A percentile compares a stretch with the other conserved stretches of the same genome.
These are phyloP conservation scores for Raphanus raphanistrum DNA, from an alignment of 345 rosid species.

Conservation along the genomic window DNA sequence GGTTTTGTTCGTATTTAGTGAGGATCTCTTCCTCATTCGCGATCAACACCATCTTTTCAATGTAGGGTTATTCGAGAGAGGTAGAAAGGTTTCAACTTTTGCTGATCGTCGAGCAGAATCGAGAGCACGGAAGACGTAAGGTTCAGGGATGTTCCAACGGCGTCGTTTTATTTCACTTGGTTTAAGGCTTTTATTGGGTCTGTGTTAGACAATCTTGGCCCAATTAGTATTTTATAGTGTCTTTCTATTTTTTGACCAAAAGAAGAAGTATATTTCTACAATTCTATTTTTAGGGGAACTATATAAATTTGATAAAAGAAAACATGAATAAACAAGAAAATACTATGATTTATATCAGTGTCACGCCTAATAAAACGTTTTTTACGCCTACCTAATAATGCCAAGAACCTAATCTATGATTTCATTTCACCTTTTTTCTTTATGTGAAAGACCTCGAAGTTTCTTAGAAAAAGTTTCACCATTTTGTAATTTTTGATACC, in stretches of 20 bases:
- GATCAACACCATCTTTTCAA: slow-evolving; percentile 56
- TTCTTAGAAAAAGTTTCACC: no score
- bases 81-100: slow-evolving; percentile 10
- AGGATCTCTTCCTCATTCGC: slow-evolving; percentile 34
- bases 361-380: not conserved
- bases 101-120: slow-evolving; percentile 24
- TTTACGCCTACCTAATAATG: not conserved
- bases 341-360: not conserved
- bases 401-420: not conserved
- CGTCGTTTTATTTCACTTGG: not conserved
- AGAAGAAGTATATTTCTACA: not conserved
- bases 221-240: not conserved
- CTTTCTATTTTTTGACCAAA: no score
- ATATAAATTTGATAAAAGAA: no score
- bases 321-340: not conserved
- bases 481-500: no score
- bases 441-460: no score
- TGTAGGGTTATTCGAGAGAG: slow-evolving; percentile 21
- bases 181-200: not conserved
- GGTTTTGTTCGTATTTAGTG: slow-evolving; percentile 12
- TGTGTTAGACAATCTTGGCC: slow-evolving; percentile 8
- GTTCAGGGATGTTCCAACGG: not conserved
- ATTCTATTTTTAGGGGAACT: not conserved
- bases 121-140: slow-evolving; percentile 8
- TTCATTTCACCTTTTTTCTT: not conserved